Evolutionary conservation across 1,284 basidiomycete genomes (phyloP), one percentile per base, ranked within the genome.

Genomic region (Vanrija pseudolonga): DNA sequence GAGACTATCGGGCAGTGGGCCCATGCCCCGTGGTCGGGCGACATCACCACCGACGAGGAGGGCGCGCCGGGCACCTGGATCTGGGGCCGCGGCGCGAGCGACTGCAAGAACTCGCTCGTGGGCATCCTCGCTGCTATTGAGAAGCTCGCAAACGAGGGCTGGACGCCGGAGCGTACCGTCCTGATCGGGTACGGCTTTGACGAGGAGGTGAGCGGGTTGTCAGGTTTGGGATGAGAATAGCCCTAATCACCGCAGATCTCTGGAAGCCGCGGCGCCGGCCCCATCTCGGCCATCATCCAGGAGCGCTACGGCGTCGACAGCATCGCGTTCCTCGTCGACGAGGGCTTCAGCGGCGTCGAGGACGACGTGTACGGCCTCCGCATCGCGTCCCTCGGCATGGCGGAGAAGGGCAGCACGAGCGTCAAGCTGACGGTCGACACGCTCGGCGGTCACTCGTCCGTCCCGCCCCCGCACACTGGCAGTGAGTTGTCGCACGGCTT

Each of bases 181-280:
- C 68, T 82, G 14, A 62, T 81, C 24, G 73, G 74, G 22, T 80
- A 77, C 54, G 81, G 81, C 11, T 80, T 79, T 49, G 81, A 83
- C 66, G 82, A 83, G 59, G 81, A 83, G 70, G 74, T 74, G 45
- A 62, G 68, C 50, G 22, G 6, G 38, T 14, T 6, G 7, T 4
- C 17, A 19, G 9, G 2, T 20, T 42, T 50, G 28, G n/a, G n/a
- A n/a, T n/a, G n/a, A n/a, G n/a, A n/a, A n/a, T n/a, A n/a, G n/a
- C n/a, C n/a, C n/a, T n/a, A n/a, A n/a, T n/a, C n/a, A 50, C 41
- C 3, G 4, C 54, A 71, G 69, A 73, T 76, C 53, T 69, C 72
- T 17, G 76, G 77, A 3, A 43, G 44, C 1, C 63, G 76, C 39
- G 79, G 78, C 2, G 76, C 79, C 0, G 56, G 52, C 0, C 40